Evolutionary conservation across 1,139 yeast genomes (phyloP), one percentile per base, ranked within the genome.

Genomic region (Kodamaea anthophila): DNA sequence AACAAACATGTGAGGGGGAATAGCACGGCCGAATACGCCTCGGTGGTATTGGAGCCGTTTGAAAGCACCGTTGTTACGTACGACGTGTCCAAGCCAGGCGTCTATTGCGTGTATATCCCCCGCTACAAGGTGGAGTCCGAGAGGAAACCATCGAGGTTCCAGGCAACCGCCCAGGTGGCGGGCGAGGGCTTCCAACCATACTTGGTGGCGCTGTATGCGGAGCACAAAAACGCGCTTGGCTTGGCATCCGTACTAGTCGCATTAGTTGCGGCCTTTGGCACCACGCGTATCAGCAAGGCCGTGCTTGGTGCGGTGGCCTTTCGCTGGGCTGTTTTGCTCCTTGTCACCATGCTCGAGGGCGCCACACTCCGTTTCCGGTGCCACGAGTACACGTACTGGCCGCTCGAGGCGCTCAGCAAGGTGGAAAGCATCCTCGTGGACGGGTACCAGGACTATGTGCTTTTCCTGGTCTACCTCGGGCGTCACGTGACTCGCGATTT

Each of bases 31-130:
- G n/a, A n/a, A n/a, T n/a, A n/a, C n/a, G n/a, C n/a, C n/a, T n/a
- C n/a, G n/a, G n/a, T n/a, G n/a, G n/a, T n/a, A n/a, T n/a, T n/a
- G n/a, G n/a, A n/a, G n/a, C n/a, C n/a, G n/a, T n/a, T n/a, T n/a
- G n/a, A n/a, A n/a, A n/a, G n/a, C n/a, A n/a, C n/a, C n/a, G n/a
- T n/a, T n/a, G n/a, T n/a, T n/a, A n/a, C n/a, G n/a, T n/a, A n/a
- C n/a, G n/a, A n/a, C n/a, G n/a, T 3, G 19, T 15, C 24, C 5
- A 18, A 21, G 15, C 24, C 30, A 6, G 43, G 43, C 12, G 36
- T 32, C 9, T 42, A 42, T 37, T 40, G 46, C 26, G 26, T 42
- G 19, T 42, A 42, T 28, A 21, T 38, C 18, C 46, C 46, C 8
- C 33, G 41, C 11, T 40, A 37, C 29, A 8, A 11, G 14, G 18